Conservation (phyloP, 192 early-diverging fungal species). For the Coemansia sp. region DNA sequence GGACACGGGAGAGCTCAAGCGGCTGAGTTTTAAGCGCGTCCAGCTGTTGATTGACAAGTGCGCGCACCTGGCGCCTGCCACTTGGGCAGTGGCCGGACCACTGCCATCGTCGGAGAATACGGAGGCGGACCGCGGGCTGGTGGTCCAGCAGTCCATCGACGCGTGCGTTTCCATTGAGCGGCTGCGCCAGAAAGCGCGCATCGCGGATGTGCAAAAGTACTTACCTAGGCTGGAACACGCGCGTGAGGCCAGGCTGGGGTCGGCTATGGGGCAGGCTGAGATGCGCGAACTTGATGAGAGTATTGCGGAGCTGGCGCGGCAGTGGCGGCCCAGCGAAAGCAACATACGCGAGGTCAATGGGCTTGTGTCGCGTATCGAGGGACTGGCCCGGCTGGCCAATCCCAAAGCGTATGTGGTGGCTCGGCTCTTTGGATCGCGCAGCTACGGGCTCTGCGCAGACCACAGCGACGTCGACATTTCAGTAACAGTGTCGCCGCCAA, state of each 20-base stretch:
- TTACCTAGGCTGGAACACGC: not conserved
- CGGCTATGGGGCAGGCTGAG: not conserved
- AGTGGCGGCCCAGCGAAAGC: not conserved
- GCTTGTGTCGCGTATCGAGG: not conserved
- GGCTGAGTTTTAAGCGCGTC: not conserved
- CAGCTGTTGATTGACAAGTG: not conserved
- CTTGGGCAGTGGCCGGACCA: not conserved
- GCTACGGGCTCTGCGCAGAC: slow-evolving; percentile 13
- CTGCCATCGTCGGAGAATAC: not conserved
- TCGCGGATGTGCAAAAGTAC: not conserved
- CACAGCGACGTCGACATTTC: slow-evolving; percentile 29
- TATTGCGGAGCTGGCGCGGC: not conserved
- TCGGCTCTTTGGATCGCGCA: slow-evolving; percentile 22
- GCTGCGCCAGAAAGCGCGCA: not conserved
- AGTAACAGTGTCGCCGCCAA: not conserved
- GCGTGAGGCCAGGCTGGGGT: not conserved
- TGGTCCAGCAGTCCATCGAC: not conserved
- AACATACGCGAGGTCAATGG: not conserved
- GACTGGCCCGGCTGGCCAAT: not conserved
- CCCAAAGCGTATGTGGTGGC: not conserved
- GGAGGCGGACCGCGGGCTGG: not conserved
- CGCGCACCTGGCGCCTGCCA: not conserved
- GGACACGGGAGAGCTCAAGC: not conserved
- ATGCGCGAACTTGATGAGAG: not conserved
- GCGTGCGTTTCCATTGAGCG: not conserved